These are phyloP conservation scores for Leucocoprinus leucothites DNA, from an alignment of 768 basidiomycete species.

Conservation along the genomic window DNA sequence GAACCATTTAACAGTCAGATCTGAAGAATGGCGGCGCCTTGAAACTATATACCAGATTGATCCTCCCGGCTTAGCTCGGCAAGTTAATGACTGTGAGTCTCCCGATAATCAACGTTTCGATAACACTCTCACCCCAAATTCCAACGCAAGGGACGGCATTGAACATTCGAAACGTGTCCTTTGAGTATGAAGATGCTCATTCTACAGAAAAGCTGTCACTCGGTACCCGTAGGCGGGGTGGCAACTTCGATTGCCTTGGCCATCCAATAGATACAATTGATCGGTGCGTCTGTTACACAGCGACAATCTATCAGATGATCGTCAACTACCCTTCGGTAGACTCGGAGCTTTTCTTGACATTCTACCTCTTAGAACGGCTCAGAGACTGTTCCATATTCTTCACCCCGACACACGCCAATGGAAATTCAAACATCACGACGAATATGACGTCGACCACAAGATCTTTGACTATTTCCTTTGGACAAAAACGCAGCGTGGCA, in stretches of 20 bases:
- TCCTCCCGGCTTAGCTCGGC: constrained; percentile 10
- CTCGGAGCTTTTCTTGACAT: constrained; percentile 18
- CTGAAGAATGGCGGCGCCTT: constrained; percentile 50
- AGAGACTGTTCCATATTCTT: constrained; percentile 42
- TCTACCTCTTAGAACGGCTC: constrained; percentile 49
- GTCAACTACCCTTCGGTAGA: not conserved
- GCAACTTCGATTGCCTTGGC: constrained; percentile 30
- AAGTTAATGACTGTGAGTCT: not conserved
- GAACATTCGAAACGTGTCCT: not conserved
- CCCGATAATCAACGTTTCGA: not conserved
- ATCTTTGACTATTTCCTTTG: constrained; percentile 48
- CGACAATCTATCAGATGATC: too few species aligned
- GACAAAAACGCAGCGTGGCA: constrained; percentile 21
- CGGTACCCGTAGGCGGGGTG: constrained; percentile 15
- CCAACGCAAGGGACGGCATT: not conserved
- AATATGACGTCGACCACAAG: constrained; percentile 19
- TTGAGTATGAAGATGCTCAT: not conserved
- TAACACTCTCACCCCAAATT: not conserved
- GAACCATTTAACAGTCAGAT: constrained; percentile 39
- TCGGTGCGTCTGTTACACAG: constrained; percentile 29
- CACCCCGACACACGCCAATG: constrained; percentile 40
- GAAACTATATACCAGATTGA: constrained; percentile 42
- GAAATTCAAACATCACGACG: constrained; percentile 34
- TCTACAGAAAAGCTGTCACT: constrained; percentile 9
- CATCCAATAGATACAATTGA: constrained; percentile 38